Evolutionary conservation across 495 filamentous ascomycete genomes (phyloP).

Genomic region (Cenococcum geophilum): DNA sequence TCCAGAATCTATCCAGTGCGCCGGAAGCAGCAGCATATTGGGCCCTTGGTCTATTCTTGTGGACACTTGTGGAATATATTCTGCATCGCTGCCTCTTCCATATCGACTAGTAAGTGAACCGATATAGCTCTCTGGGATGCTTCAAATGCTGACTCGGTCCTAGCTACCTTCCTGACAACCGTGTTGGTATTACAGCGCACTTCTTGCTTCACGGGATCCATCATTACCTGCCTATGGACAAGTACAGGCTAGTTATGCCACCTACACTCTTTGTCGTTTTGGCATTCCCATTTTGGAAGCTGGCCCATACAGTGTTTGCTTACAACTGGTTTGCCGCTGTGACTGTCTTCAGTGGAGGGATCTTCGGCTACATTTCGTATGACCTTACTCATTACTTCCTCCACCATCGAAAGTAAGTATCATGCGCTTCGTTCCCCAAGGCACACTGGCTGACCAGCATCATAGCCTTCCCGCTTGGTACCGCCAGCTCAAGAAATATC

Average conservation of each 20-base stretch:
- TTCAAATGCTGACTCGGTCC: conserved; percentile 22
- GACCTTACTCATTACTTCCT: conserved; percentile 98
- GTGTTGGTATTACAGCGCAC: conserved; percentile 79
- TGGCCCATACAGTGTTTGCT: conserved; percentile 77
- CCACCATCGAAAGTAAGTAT: conserved; percentile 81
- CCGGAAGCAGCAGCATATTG: conserved; percentile 51
- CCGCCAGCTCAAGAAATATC: conserved; percentile 87
- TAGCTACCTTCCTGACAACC: conserved; percentile 87
- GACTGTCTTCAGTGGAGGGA: conserved; percentile 75
- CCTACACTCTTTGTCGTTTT: conserved; percentile 80
- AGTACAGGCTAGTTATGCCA: conserved; percentile 93
- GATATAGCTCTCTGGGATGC: background rate
- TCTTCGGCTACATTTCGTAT: conserved; percentile 95
- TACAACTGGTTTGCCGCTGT: conserved; percentile 79
- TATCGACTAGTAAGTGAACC: conserved; percentile 66
- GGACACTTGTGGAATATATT: conserved; percentile 86
- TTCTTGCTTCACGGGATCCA: conserved; percentile 97
- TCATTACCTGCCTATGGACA: conserved; percentile 98
- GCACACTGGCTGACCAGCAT: conserved; percentile 17
- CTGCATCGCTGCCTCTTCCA: conserved; percentile 94
- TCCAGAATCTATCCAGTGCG: conserved; percentile 48
- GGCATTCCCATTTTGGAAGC: conserved; percentile 85
- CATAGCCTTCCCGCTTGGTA: conserved; percentile 74
- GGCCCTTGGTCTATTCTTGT: conserved; percentile 61
- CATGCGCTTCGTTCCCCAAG: background rate